Conservation (phyloP, 2,329 filamentous ascomycete genomes). For the Bipolaris cookei region DNA sequence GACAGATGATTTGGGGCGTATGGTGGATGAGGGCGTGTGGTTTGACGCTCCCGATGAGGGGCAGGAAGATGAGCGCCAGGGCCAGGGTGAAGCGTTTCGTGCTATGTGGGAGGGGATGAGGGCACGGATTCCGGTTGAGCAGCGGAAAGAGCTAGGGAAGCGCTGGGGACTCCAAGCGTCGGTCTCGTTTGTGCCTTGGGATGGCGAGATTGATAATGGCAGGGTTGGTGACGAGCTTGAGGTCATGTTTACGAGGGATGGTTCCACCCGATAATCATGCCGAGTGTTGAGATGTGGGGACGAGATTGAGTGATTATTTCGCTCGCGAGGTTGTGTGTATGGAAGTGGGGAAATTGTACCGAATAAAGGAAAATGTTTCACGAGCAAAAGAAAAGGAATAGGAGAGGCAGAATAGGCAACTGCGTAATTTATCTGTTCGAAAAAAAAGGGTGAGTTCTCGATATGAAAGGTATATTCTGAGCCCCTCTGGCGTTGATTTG, state of each 20-base stretch:
- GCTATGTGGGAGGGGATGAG: constrained; percentile 33
- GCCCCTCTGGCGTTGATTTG: no score
- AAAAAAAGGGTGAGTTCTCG: no score
- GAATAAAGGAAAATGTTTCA: no score
- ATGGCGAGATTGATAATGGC: constrained; percentile 38
- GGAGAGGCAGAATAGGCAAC: no score
- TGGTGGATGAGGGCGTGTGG: constrained; percentile 39
- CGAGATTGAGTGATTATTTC: no score
- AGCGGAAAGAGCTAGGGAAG: constrained; percentile 8
- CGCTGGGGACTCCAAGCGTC: constrained; percentile 23
- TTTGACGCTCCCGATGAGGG: constrained; percentile 30
- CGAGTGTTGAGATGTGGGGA: background rate
- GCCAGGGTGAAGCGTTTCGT: constrained; percentile 43
- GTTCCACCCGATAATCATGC: background rate
- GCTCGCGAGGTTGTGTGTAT: no score
- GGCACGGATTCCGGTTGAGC: constrained; percentile 18
- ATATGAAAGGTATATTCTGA: no score
- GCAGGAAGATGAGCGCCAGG: constrained; percentile 25
- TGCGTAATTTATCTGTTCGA: no score
- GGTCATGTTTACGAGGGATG: constrained; percentile 35
- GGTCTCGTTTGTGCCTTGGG: constrained; percentile 38
- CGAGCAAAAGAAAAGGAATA: no score
- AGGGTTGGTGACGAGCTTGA: constrained; percentile 45
- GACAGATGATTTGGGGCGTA: constrained; percentile 35
- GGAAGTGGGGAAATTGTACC: no score